A percentile compares a stretch with the other conserved stretches of the same genome.
Conservation (phyloP, 2,329 filamentous ascomycete species). For the Zasmidium cellare region DNA sequence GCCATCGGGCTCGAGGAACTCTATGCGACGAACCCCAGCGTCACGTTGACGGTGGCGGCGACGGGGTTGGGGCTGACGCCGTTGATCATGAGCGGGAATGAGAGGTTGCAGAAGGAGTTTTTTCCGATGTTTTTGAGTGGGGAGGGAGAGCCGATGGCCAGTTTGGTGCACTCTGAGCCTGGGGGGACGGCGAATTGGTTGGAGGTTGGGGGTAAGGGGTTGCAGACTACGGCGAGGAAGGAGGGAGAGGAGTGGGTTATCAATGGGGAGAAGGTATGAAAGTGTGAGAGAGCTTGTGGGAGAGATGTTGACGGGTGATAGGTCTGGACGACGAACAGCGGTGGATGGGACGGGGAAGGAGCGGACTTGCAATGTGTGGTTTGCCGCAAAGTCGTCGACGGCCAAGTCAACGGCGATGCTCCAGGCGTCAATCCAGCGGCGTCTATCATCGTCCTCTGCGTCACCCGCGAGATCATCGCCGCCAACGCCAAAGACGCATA, state of each 20-base stretch:
- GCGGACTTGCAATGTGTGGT: slow-evolving; percentile 56
- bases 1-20: slow-evolving; percentile 56
- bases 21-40: slow-evolving; percentile 52
- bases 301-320: slow-evolving; percentile 19
- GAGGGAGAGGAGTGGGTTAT: slow-evolving; percentile 55
- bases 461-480: slow-evolving; percentile 51
- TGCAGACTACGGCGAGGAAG: slow-evolving; percentile 50
- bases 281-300: not conserved
- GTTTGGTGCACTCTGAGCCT: slow-evolving; percentile 55
- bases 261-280: slow-evolving; percentile 53
- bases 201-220: slow-evolving; percentile 50
- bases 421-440: slow-evolving; percentile 31
- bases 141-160: slow-evolving; percentile 49
- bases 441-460: slow-evolving; percentile 51
- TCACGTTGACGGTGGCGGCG: slow-evolving; percentile 52
- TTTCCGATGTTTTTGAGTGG: slow-evolving; percentile 31
- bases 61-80: slow-evolving; percentile 56
- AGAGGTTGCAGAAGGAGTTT: slow-evolving; percentile 46
- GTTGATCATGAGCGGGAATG: slow-evolving; percentile 47
- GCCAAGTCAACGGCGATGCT: slow-evolving; percentile 3
- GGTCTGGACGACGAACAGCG: slow-evolving; percentile 57
- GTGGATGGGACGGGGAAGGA: slow-evolving; percentile 55
- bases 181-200: slow-evolving; percentile 55
- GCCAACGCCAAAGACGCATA: slow-evolving; percentile 47
- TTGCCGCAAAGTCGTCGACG: slow-evolving; percentile 42